Conservation (phyloP, 176 grass and related monocot genomes). For the Lolium perenne region DNA sequence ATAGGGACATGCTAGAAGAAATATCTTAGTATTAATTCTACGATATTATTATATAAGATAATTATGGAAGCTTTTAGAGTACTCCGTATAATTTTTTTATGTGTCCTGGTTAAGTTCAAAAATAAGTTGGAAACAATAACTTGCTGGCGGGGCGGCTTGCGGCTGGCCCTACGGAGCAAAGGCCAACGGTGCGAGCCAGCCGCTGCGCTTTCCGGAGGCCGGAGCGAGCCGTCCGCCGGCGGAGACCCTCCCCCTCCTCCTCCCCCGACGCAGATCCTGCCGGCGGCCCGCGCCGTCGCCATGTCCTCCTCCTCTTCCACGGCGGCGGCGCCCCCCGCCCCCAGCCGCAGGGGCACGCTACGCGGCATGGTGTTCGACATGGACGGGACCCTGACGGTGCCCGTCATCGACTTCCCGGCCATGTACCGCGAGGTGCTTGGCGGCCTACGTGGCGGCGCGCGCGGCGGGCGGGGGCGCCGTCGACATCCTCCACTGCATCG, state of each 20-base stretch:
- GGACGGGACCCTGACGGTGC: constrained; percentile 96
- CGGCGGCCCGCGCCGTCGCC: neutral
- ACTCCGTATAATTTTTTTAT: too few species aligned
- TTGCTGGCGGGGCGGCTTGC: too few species aligned
- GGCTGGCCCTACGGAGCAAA: too few species aligned
- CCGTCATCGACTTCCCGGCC: constrained; percentile 87
- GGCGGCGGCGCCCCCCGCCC: constrained; percentile 20
- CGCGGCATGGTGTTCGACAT: constrained; percentile 94
- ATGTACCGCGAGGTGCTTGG: constrained; percentile 93
- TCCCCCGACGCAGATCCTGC: constrained; percentile 24
- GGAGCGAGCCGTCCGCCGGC: constrained; percentile 5
- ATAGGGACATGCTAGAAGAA: too few species aligned
- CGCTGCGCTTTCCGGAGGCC: neutral
- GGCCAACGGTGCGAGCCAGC: neutral
- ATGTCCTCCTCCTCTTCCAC: constrained; percentile 19
- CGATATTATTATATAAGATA: too few species aligned
- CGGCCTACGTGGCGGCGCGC: constrained; percentile 50
- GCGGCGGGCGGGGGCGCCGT: constrained; percentile 55
- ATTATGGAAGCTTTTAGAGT: too few species aligned
- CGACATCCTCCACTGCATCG: constrained; percentile 86
- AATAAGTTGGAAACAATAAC: neutral
- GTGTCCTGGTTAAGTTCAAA: too few species aligned
- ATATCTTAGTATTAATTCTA: too few species aligned
- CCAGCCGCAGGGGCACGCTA: constrained; percentile 27
- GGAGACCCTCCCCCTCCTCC: constrained; percentile 15